Evolutionary conservation across 352 stramenopile species (phyloP).

Genomic region (Pythium apleroticum): DNA sequence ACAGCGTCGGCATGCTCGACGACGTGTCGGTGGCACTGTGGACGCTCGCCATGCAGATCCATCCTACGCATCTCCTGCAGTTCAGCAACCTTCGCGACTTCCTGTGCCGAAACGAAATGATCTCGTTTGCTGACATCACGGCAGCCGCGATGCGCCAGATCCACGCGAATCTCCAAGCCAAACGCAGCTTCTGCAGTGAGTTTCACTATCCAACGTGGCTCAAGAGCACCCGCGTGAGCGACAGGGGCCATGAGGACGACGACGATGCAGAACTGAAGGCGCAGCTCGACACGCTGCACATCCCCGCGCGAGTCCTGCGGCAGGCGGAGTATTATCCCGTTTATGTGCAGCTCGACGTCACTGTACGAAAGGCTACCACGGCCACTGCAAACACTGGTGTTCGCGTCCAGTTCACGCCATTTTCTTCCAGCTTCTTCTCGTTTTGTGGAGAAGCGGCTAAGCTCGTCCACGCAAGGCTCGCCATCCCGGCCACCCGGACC

Average conservation of each 20-base stretch:
- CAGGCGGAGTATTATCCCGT: background rate
- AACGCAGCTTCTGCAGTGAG: slow-evolving; percentile 37
- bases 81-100: slow-evolving; percentile 46
- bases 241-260: background rate
- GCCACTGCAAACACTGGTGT: background rate
- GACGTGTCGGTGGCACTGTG: slow-evolving; percentile 62
- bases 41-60: slow-evolving; percentile 50
- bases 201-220: slow-evolving; percentile 45
- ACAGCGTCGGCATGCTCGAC: slow-evolving; percentile 38
- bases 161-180: slow-evolving; percentile 37
- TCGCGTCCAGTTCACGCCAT: background rate
- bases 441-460: background rate
- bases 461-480: background rate
- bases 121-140: slow-evolving; percentile 53
- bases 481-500: background rate
- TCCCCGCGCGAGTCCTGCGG: background rate
- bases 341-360: background rate
- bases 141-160: slow-evolving; percentile 43
- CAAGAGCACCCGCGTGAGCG: slow-evolving; percentile 3
- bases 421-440: background rate
- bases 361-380: background rate
- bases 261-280: background rate
- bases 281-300: background rate
- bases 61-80: slow-evolving; percentile 33
- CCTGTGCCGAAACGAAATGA: slow-evolving; percentile 33